These are phyloP conservation scores for Metschnikowia proteae DNA, from an alignment of 805 yeast genomes.

Conservation along the genomic window DNA sequence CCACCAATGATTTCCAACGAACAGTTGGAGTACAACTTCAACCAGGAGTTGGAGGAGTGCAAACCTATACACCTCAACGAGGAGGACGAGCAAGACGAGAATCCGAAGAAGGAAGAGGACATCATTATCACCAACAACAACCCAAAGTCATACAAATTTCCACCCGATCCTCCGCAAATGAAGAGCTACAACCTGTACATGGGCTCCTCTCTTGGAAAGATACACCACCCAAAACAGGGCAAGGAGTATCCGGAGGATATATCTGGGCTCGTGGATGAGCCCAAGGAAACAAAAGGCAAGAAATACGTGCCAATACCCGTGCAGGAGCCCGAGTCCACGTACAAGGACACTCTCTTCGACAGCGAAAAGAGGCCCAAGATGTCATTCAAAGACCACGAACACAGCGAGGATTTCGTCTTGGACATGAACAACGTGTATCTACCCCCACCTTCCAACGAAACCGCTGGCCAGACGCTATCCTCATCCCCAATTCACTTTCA, in stretches of 20 bases:
- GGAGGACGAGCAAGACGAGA: constrained; percentile 24
- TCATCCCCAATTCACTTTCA: constrained; percentile 18
- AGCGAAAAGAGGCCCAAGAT: not conserved
- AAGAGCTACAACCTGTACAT: not conserved
- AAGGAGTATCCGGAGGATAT: constrained; percentile 29
- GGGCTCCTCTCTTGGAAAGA: constrained; percentile 4
- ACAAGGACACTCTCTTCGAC: not conserved
- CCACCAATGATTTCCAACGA: constrained; percentile 10
- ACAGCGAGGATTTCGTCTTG: not conserved
- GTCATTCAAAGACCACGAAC: not conserved
- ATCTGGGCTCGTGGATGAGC: constrained; percentile 25
- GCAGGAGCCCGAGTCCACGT: constrained; percentile 26
- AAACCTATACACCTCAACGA: constrained; percentile 26
- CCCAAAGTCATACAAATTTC: constrained; percentile 56
- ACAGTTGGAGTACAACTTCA: constrained; percentile 19
- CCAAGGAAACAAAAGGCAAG: constrained; percentile 11
- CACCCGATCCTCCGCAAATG: constrained; percentile 27
- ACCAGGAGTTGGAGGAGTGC: constrained; percentile 16
- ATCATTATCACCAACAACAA: constrained; percentile 45
- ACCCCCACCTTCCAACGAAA: constrained; percentile 34
- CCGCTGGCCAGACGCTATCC: constrained; percentile 29
- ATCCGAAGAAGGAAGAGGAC: constrained; percentile 27
- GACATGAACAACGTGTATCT: constrained; percentile 24
- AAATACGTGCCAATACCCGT: constrained; percentile 42
- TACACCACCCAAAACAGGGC: constrained; percentile 14